Base-by-base conservation (phyloP, 192 early-diverging fungal species). In the Coemansia sp. region DNA sequence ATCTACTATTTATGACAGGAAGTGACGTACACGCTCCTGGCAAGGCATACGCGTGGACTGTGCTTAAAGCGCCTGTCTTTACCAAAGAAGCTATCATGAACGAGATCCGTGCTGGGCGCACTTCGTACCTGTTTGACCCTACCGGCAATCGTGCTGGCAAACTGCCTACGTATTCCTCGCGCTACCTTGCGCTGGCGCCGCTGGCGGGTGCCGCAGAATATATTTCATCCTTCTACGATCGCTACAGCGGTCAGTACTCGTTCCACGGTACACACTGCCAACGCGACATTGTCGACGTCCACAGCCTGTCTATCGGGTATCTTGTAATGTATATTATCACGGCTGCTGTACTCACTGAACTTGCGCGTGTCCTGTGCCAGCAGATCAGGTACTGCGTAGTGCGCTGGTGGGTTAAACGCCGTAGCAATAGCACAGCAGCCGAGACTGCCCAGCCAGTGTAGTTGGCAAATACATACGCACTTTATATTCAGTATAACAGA, bases 71-170 rank as follows among this genome's bases (percentile, higher is more conserved):
- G 4, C 25, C 21, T 3, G 77, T 74, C 15, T 66, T 82, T 15
- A 80, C 83, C 1, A 72, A 62, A 14, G 61, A 68, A 3, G 69
- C 74, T 11, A 84, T 90, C 25, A 68, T 90, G 76, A 50, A 66
- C 0, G 85, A 88, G 66, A 65, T 90, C 19, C 59, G 62, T 10
- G 77, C 75, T 2, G 75, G 82, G 15, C 75, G 82, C 19, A 87
- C 86, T 0, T 84, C 84, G 5, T 87, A 88, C 36, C 64, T 89
- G 2, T 85, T 88, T 49, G 87, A 89, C 68, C 83, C 88, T 3
- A 75, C 85, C 2, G 89, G 89, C 10, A 87, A 42, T 4, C 40
- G 40, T n/a, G 40, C 40, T 15, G 40, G 40, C 15, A 4, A 42
- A 2, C 5, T 42, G 40, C 40, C 40, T 42, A n/a, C 40, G 9